A percentile compares a stretch with the other conserved stretches of the same genome.
Conservation (phyloP, 2,329 filamentous ascomycete genomes). For the Diplocarpon rosae region DNA sequence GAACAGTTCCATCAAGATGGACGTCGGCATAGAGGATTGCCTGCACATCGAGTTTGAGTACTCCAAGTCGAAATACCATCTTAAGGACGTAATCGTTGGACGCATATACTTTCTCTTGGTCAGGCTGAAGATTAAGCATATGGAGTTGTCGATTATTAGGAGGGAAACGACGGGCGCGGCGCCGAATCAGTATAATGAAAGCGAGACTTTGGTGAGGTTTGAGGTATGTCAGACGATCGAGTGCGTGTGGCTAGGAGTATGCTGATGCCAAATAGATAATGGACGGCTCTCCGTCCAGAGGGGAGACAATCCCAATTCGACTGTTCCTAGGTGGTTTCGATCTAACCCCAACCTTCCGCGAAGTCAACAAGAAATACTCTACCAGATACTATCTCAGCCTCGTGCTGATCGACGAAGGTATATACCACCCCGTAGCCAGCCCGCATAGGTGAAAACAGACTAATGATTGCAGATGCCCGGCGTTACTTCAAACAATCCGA, state of each 20-base stretch:
- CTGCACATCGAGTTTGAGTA: conserved; percentile 99
- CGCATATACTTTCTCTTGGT: conserved; percentile 97
- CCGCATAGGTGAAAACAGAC: conserved; percentile 9
- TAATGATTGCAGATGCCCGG: conserved; percentile 59
- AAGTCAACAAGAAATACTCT: conserved; percentile 99
- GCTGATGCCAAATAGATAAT: conserved; percentile 57
- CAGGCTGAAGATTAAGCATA: conserved; percentile 97
- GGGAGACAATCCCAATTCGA: conserved; percentile 89
- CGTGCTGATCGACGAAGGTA: conserved; percentile 90
- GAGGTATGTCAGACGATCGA: conserved; percentile 45
- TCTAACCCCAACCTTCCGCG: conserved; percentile 92
- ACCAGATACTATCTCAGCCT: conserved; percentile 95
- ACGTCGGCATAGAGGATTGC: conserved; percentile 98
- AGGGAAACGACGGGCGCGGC: conserved; percentile 92
- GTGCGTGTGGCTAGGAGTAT: background rate
- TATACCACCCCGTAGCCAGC: conserved; percentile 1
- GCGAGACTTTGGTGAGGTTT: conserved; percentile 92
- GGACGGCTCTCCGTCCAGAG: conserved; percentile 94
- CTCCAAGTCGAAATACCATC: conserved; percentile 97
- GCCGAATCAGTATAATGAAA: conserved; percentile 99
- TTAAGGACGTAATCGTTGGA: conserved; percentile 98
- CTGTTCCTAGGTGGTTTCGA: conserved; percentile 97
- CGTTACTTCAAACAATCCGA: conserved; percentile 99
- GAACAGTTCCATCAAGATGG: conserved; percentile 99
- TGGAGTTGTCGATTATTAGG: conserved; percentile 97